A percentile compares a stretch with the other conserved stretches of the same genome.
phyloP scores from a whole-genome alignment of 163 green algal species.

The Chloroidium sp. region DNA sequence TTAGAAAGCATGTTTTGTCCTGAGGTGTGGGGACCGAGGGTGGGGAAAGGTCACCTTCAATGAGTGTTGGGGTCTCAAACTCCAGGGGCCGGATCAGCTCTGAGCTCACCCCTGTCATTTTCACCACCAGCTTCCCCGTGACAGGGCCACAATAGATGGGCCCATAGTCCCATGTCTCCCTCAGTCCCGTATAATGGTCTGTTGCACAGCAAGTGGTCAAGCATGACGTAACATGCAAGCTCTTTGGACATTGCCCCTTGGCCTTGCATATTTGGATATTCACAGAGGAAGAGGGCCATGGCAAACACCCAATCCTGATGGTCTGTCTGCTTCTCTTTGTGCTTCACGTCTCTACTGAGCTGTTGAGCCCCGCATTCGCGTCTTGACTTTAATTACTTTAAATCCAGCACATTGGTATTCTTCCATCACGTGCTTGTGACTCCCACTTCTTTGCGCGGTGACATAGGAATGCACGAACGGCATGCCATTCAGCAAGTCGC shows the following conservation, averaged over 20 bases:
- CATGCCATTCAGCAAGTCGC: neutral
- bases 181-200: constrained; percentile 82
- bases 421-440: constrained; percentile 1
- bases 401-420: neutral
- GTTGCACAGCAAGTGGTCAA: constrained; percentile 3
- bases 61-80: constrained; percentile 26
- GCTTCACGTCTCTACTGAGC: too few species aligned
- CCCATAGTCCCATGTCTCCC: constrained; percentile 55
- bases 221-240: neutral
- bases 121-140: constrained; percentile 47
- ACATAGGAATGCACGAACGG: neutral
- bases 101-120: constrained; percentile 36
- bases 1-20: too few species aligned
- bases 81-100: constrained; percentile 33
- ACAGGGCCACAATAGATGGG: constrained; percentile 79
- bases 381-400: too few species aligned
- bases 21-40: too few species aligned
- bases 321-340: too few species aligned
- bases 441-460: neutral
- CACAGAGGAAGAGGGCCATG: too few species aligned
- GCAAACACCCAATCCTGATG: too few species aligned
- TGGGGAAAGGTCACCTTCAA: neutral
- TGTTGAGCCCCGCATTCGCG: too few species aligned
- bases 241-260: too few species aligned
- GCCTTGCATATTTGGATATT: too few species aligned